Evolutionary conservation across 2,329 filamentous ascomycete genomes (phyloP).

Genomic region (Trichoderma sp.): DNA sequence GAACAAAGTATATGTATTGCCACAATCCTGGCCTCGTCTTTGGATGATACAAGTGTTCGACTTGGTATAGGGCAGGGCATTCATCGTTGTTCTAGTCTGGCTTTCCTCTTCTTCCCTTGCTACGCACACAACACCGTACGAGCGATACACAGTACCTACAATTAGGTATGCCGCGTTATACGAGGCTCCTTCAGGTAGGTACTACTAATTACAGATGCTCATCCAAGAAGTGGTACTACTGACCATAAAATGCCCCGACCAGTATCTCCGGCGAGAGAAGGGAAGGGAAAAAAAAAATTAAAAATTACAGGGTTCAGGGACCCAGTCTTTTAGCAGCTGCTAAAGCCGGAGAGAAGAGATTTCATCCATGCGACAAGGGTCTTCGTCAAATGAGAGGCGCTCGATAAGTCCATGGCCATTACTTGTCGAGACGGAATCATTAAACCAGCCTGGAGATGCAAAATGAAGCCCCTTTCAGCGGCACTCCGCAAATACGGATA

Average conservation of each 20-base stretch:
- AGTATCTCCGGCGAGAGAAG: slow-evolving; percentile 23
- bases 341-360: slow-evolving; percentile 23
- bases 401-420: slow-evolving; percentile 16
- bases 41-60: neutral
- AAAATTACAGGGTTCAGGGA: slow-evolving; percentile 15
- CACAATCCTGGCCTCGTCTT: neutral
- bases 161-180: slow-evolving; percentile 7
- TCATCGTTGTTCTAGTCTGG: neutral
- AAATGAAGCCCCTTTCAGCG: neutral
- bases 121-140: neutral
- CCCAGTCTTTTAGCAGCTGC: slow-evolving; percentile 28
- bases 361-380: slow-evolving; percentile 23
- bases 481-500: neutral
- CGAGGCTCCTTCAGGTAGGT: slow-evolving; percentile 1
- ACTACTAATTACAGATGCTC: neutral
- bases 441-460: neutral
- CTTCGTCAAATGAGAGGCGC: slow-evolving; percentile 24
- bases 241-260: slow-evolving; percentile 1
- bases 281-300: neutral
- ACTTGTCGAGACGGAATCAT: neutral
- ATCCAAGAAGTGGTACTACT: neutral
- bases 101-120: neutral
- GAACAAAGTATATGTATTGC: neutral
- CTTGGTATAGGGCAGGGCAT: neutral
- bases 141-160: neutral